Base-by-base conservation (phyloP, 108 stramenopile species). In the Nitzschia palea region DNA sequence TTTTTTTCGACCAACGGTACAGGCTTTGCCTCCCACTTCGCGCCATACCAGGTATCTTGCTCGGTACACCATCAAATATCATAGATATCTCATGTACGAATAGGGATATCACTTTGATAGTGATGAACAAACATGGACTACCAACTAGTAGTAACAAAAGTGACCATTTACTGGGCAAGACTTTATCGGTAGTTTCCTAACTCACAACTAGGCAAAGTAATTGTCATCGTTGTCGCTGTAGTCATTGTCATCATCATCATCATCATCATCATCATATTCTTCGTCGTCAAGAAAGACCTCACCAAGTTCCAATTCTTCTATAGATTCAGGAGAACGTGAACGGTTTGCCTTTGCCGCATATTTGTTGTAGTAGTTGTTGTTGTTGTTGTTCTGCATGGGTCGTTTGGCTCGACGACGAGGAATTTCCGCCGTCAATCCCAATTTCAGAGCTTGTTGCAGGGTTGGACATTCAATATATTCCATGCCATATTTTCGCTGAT, bases 401-500 rank as follows among this genome's bases (percentile, higher is more conserved):
- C 12, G 4, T 5, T 37, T 35, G 12, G n/a, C 35, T n/a, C 3
- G 33, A 15, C 33, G 10, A 6, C 31, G 33, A 5, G 57, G 44
- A 28, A 54, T 71, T 15, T 44, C 34, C 4, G 59, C 32, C 25
- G 51, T 52, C 30, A 72, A 50, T 0, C 59, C 71, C 9, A 72
- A 53, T 15, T 65, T 32, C 55, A 91, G 71, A 17, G 87, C 87
- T 28, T 88, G 81, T 33, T 79, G 22, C 27, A 88, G 56, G 37
- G 73, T 88, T 12, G 81, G 70, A 57, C 90, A 91, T 73, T 87
- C 82, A 23, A 86, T 64, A 44, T 73, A 56, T 36, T 81, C 76
- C 28, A 81, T 35, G 33, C 61, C 76, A 31, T 67, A 44, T 30
- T 67, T 47, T 6, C 51, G 27, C 18, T 6, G 68, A 56, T 4